A percentile compares a stretch with the other conserved stretches of the same genome.
Evolutionary conservation across 2,329 filamentous ascomycete species (phyloP).

Genomic region (Dactylellina leptospora): DNA sequence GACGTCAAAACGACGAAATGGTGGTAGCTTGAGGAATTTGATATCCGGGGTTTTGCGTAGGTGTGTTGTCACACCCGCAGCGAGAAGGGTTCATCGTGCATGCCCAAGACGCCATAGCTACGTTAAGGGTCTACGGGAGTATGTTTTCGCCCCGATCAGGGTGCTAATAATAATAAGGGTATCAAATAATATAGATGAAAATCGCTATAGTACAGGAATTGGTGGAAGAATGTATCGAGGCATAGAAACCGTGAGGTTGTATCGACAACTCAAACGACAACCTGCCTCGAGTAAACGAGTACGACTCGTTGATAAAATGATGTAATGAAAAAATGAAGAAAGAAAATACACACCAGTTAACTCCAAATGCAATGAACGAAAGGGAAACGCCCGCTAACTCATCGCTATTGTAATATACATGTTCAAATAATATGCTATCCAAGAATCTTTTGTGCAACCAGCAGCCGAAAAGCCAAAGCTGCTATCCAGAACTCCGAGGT

Average conservation of each 20-base stretch:
- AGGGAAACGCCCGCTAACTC: conserved; percentile 34
- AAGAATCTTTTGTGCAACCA: not conserved
- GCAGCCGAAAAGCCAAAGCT: conserved; percentile 2
- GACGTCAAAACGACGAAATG: conserved; percentile 47
- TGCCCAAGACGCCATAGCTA: not conserved
- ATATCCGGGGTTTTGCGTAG: conserved; percentile 4
- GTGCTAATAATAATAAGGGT: conserved; percentile 2
- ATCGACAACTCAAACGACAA: no score
- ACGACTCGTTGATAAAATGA: no score
- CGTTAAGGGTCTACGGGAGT: not conserved
- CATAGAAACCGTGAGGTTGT: no score
- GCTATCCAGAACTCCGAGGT: not conserved
- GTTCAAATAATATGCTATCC: not conserved
- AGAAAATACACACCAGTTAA: conserved; percentile 5
- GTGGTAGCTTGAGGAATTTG: not conserved
- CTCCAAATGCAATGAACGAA: conserved; percentile 27
- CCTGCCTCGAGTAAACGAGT: no score
- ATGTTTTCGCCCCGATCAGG: no score
- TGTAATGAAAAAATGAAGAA: conserved; percentile 10
- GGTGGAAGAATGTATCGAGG: no score
- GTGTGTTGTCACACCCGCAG: conserved; percentile 34
- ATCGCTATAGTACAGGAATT: no score
- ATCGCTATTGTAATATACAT: conserved; percentile 10
- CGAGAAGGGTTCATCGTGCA: not conserved
- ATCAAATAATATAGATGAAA: conserved; percentile 9